Base-by-base conservation (phyloP, 768 basidiomycete species). In the Fistulinella prunicolor region DNA sequence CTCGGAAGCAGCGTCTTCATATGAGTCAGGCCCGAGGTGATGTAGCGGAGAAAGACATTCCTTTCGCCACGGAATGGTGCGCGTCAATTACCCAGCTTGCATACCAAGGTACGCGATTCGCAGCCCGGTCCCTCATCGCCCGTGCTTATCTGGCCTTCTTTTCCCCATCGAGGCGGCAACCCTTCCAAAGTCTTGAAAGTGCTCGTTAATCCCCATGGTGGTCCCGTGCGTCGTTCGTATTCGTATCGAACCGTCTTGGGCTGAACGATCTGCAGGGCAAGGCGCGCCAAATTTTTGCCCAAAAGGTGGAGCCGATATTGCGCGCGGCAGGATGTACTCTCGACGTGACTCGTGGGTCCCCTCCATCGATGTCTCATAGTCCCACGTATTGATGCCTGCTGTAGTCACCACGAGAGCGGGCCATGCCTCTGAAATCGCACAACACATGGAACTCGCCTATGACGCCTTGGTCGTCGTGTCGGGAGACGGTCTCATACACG, bases 401-500 rank as follows among this genome's bases (percentile, higher is more conserved):
- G 12, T 57, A 90, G 90, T 80, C 40, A 90, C 89, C 0, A 78
- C 76, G 3, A 75, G 78, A 50, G 54, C 61, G 3, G 77, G 78
- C 5, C 88, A 94, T 63, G 90, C 86, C 3, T 67, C 66, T 32
- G 82, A 89, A 28, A 71, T 92, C 47, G 80, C 73, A 0, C 80
- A 79, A 51, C 66, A 69, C 4, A 64, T 90, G 28, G 51, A 73
- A 1, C 72, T 88, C 4, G 72, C 76, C 14, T 87, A 78, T 52
- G 90, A 93, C 53, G 88, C 83, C 0, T 62, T 94, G 35, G 76
- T 89, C 30, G 67, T 81, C 24, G 76, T 94, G 20, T 92, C 89
- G 0, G 92, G 92, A 0, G 92, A 94, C 57, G 92, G 92, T 8
- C 73, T 90, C 29, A 61, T 91, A 14, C 86, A 93, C 59, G 92